These are phyloP conservation scores for Pythium volutum DNA, from an alignment of 352 stramenopile genomes.

Conservation along the genomic window DNA sequence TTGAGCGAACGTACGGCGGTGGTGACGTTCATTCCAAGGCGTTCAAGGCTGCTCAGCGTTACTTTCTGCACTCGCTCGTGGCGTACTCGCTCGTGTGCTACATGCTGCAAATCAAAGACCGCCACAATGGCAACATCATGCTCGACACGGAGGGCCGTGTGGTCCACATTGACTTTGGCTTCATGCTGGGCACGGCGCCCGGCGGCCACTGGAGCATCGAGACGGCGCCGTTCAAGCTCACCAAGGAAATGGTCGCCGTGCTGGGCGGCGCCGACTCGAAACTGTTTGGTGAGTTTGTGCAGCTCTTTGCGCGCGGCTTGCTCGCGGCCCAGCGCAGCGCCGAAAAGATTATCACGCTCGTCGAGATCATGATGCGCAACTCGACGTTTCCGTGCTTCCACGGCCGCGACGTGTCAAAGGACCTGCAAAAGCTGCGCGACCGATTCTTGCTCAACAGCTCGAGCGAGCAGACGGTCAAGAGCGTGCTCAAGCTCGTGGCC, in stretches of 20 bases:
- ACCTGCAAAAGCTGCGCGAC: conserved; percentile 66
- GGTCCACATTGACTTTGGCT: conserved; percentile 97
- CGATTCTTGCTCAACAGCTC: conserved; percentile 91
- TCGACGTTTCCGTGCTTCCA: conserved; percentile 77
- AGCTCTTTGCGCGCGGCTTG: conserved; percentile 63
- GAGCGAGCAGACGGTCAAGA: conserved; percentile 76
- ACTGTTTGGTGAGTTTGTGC: conserved; percentile 92
- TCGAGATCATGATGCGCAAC: conserved; percentile 85
- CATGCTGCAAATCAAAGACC: conserved; percentile 97
- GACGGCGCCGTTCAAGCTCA: conserved; percentile 98
- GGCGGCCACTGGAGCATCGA: conserved; percentile 95
- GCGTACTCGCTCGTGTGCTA: conserved; percentile 95
- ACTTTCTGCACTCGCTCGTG: conserved; percentile 85
- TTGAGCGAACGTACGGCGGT: conserved; percentile 90
- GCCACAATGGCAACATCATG: conserved; percentile 98
- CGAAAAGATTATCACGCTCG: conserved; percentile 61
- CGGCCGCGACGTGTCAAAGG: conserved; percentile 87
- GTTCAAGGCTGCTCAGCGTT: conserved; percentile 57
- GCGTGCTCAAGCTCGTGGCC: conserved; percentile 90
- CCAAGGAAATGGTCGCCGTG: conserved; percentile 94
- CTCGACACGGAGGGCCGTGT: conserved; percentile 95
- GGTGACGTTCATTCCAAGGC: conserved; percentile 50
- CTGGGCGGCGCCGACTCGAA: conserved; percentile 87
- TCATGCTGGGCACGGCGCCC: conserved; percentile 93
- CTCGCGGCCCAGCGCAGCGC: conserved; percentile 72